These are phyloP conservation scores for Pestalotiopsis sp. DNA, from an alignment of 2,329 filamentous ascomycete genomes.

Conservation along the genomic window DNA sequence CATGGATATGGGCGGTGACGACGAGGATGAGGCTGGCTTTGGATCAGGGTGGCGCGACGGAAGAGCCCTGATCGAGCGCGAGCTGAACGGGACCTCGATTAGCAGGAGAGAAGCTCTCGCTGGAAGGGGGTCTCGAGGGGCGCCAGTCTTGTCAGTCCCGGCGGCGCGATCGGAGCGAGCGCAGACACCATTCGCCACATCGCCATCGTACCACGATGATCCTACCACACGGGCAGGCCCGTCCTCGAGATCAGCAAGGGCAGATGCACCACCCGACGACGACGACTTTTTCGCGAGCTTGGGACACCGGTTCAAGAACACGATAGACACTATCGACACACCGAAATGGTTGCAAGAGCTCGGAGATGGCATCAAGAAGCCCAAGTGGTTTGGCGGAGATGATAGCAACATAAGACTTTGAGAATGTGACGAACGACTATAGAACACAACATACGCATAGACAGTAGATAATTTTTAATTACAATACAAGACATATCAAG, in stretches of 20 bases:
- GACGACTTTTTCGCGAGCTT: slow-evolving; percentile 84
- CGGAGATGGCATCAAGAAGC: slow-evolving; percentile 68
- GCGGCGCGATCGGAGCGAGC: slow-evolving; percentile 34
- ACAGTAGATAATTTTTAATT: slow-evolving; percentile 5
- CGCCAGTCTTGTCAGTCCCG: slow-evolving; percentile 51
- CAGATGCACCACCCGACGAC: slow-evolving; percentile 65
- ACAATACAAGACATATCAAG: not conserved
- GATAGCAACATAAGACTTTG: slow-evolving; percentile 29
- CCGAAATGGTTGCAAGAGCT: slow-evolving; percentile 82
- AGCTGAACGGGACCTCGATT: slow-evolving; percentile 66
- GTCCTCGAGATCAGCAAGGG: slow-evolving; percentile 33
- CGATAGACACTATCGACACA: slow-evolving; percentile 78
- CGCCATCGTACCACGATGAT: slow-evolving; percentile 33
- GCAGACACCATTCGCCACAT: slow-evolving; percentile 45
- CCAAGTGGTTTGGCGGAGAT: slow-evolving; percentile 76
- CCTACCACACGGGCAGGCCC: slow-evolving; percentile 21
- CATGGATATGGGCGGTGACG: slow-evolving; percentile 71
- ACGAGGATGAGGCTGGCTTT: slow-evolving; percentile 62
- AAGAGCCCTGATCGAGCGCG: slow-evolving; percentile 83
- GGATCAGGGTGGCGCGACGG: slow-evolving; percentile 92
- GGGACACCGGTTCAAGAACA: slow-evolving; percentile 85
- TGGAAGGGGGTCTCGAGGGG: slow-evolving; percentile 36
- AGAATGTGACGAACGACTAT: slow-evolving; percentile 1
- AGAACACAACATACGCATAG: not conserved
- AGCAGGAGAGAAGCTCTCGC: slow-evolving; percentile 47